These are phyloP conservation scores for Calonectria multiphialidica DNA, from an alignment of 2,329 filamentous ascomycete species.

Conservation along the genomic window DNA sequence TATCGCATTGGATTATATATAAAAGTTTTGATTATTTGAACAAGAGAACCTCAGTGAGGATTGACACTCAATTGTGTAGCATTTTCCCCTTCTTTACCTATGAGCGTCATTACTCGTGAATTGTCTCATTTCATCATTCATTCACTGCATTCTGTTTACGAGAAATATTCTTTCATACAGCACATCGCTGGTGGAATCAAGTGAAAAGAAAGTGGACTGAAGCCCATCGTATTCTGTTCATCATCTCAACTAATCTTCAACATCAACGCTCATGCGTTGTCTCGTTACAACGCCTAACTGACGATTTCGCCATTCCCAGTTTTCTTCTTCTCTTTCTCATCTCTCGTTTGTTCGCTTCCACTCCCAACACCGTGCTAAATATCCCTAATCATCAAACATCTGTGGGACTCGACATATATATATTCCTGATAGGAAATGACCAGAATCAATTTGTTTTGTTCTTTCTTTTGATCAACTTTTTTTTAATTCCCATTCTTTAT, in stretches of 20 bases:
- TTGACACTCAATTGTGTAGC: no score
- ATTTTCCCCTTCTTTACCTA: no score
- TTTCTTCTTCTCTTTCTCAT: background rate
- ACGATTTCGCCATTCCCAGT: background rate
- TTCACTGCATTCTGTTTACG: background rate
- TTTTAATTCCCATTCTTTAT: constrained; percentile 42
- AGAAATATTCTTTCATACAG: background rate
- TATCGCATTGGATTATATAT: background rate
- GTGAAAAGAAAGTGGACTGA: background rate
- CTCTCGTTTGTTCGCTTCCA: background rate
- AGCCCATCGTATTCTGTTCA: background rate
- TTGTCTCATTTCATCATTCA: background rate
- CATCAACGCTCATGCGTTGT: background rate
- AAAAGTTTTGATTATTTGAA: constrained; percentile 3
- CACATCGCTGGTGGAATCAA: no score
- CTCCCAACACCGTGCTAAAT: background rate
- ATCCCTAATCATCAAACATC: background rate
- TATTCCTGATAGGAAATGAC: background rate
- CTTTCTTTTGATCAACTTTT: background rate
- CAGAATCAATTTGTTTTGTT: background rate
- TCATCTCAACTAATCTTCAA: background rate
- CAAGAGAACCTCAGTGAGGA: no score
- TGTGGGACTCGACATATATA: background rate
- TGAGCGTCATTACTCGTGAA: no score
- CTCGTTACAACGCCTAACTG: background rate